Conservation (phyloP, 768 basidiomycete species). For the Boletus fagicola region DNA sequence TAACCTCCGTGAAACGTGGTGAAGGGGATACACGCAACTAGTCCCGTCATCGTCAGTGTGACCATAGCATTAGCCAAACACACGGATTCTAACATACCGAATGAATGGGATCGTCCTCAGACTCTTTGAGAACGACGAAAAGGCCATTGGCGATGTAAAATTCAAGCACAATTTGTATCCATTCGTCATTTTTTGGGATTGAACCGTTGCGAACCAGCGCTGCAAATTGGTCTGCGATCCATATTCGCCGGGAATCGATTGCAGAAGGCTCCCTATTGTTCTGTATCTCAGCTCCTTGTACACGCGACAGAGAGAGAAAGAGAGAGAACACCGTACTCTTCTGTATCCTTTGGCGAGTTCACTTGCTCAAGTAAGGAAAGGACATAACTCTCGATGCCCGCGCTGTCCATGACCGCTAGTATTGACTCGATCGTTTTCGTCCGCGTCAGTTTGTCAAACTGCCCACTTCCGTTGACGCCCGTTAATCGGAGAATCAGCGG, state of each 20-base stretch:
- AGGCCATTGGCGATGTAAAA: conserved; percentile 83
- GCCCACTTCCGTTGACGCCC: conserved; percentile 75
- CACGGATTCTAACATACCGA: conserved; percentile 47
- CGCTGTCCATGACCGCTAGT: conserved; percentile 65
- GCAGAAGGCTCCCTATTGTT: conserved; percentile 42
- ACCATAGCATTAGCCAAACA: neutral
- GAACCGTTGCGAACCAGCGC: conserved; percentile 75
- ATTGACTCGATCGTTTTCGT: conserved; percentile 91
- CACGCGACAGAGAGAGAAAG: neutral
- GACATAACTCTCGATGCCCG: conserved; percentile 78
- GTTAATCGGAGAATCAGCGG: conserved; percentile 83
- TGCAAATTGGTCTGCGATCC: conserved; percentile 86
- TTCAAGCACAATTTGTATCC: conserved; percentile 72
- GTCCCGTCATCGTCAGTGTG: conserved; percentile 2
- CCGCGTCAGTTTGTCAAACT: conserved; percentile 89
- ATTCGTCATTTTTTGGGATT: conserved; percentile 76
- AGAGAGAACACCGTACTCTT: conserved; percentile 38
- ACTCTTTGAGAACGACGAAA: conserved; percentile 71
- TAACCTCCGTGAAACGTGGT: conserved; percentile 70
- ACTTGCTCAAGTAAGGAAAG: conserved; percentile 64
- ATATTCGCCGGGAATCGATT: conserved; percentile 59
- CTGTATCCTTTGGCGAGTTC: conserved; percentile 43
- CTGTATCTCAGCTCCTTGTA: conserved; percentile 14
- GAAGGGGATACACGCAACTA: conserved; percentile 58
- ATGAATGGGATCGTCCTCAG: conserved; percentile 56